Base-by-base conservation (phyloP, 805 yeast genomes). In the Saccharomycopsis vini region DNA sequence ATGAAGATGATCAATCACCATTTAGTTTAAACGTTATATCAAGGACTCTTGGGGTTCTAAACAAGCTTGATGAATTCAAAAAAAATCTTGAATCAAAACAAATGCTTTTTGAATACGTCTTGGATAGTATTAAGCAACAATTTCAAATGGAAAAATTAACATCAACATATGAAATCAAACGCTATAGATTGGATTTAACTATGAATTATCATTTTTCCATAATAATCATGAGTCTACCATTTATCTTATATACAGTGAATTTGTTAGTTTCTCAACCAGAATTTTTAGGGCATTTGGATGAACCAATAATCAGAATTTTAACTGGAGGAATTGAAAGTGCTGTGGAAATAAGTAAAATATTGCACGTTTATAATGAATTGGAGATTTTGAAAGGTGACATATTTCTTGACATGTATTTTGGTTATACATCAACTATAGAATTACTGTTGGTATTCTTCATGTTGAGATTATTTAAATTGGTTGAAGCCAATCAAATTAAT, bases 371-470 rank as follows among this genome's bases (percentile, higher is more conserved):
- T 0, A 56, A 60, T 28, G 52, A 58, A 7, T 62, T 62, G 41
- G 70, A 67, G 3, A 58, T 66, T 41, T 59, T 66, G 51, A 65
- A 63, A 52, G 74, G 74, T n/a, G 67, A 71, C 1, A 37, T 68
- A n/a, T 65, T 67, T 29, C 59, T 61, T 30, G 76, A 71, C 47
- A 63, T 69, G 31, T 67, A 68, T 52, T 61, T 62, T 51, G 69
- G 66, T 4, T 71, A 71, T 49, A 62, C 63, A 46, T 66, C 72
- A 1, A 62, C 63, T 1, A 60, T 71, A 62, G 63, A 63, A 0
- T 53, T 69, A 21, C 62, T 71, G 2, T 50, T 69, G 37, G 61
- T 69, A n/a, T 66, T 63, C 44, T 62, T 71, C 32, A 55, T 57
- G 36, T 6, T 33, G 5, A 15, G 22, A 18, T 6, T 22, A 7